These are phyloP conservation scores for Diaporthe velutina DNA, from an alignment of 2,329 filamentous ascomycete genomes.

Conservation along the genomic window DNA sequence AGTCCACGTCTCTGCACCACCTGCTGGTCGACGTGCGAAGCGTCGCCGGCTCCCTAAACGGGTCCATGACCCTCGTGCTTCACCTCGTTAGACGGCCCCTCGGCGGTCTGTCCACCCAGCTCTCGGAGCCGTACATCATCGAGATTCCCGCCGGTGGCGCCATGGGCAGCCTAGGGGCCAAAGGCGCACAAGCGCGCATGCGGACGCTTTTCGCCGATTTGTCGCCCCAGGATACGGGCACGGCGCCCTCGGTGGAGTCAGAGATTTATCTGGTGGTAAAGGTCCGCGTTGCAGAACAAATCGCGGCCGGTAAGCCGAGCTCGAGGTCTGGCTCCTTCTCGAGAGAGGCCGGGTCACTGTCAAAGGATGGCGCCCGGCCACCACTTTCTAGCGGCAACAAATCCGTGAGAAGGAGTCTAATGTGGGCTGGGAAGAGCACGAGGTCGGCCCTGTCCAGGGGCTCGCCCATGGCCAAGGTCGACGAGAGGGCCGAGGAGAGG, in stretches of 20 bases:
- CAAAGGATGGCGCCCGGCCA: conserved; percentile 60
- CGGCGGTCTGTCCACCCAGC: conserved; percentile 71
- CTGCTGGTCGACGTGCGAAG: conserved; percentile 86
- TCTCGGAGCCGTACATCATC: conserved; percentile 88
- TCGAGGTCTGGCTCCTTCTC: conserved; percentile 65
- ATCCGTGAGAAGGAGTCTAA: conserved; percentile 72
- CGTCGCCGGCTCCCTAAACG: conserved; percentile 81
- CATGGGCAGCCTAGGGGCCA: conserved; percentile 73
- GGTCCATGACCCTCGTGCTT: conserved; percentile 81
- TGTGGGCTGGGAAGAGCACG: conserved; percentile 75
- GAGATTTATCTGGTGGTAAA: conserved; percentile 89
- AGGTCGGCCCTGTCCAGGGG: conserved; percentile 68
- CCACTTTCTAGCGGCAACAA: conserved; percentile 64
- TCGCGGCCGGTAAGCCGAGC: conserved; percentile 59
- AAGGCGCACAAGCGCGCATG: conserved; percentile 76
- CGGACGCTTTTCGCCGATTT: conserved; percentile 92
- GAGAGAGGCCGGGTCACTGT: conserved; percentile 50
- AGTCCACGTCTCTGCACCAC: conserved; percentile 82
- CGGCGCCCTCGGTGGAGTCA: conserved; percentile 71
- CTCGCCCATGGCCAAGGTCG: conserved; percentile 67
- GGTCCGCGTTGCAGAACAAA: conserved; percentile 72
- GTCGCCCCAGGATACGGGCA: conserved; percentile 79
- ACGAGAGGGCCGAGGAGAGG: conserved; percentile 63
- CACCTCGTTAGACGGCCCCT: conserved; percentile 81
- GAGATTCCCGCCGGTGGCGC: conserved; percentile 82